Evolutionary conservation across 345 rosid genomes (phyloP).

Genomic region (Anastatica hierochuntica): DNA sequence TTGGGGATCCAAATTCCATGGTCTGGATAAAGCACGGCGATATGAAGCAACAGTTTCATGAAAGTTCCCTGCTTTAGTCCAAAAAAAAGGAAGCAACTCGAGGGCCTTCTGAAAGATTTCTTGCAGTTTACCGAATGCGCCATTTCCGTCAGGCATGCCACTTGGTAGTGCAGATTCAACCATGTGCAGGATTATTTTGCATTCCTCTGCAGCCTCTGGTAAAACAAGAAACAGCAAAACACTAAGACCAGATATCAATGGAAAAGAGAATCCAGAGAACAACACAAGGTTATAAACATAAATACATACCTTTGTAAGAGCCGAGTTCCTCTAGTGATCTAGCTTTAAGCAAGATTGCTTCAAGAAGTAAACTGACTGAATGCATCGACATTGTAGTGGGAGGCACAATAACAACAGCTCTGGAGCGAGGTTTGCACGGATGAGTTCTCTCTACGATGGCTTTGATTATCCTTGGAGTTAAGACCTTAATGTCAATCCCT

Average conservation of each 20-base stretch:
- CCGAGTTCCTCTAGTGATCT: constrained; percentile 72
- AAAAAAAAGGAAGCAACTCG: constrained; percentile 66
- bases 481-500: constrained; percentile 65
- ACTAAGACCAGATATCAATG: background rate
- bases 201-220: constrained; percentile 91
- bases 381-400: constrained; percentile 67
- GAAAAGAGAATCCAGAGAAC: background rate
- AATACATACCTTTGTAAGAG: constrained; percentile 43
- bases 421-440: constrained; percentile 45
- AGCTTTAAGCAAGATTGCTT: constrained; percentile 84
- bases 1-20: constrained; percentile 79
- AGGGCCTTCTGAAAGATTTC: constrained; percentile 76
- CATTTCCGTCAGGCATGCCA: constrained; percentile 51
- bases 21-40: constrained; percentile 62
- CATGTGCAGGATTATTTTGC: constrained; percentile 56
- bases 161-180: constrained; percentile 68
- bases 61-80: constrained; percentile 60
- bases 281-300: background rate
- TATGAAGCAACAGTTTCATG: constrained; percentile 64
- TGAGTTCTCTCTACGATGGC: constrained; percentile 59
- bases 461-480: constrained; percentile 54
- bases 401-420: constrained; percentile 36
- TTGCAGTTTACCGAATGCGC: constrained; percentile 64
- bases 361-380: constrained; percentile 80
- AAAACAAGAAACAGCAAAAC: constrained; percentile 22